Evolutionary conservation across 2,329 filamentous ascomycete genomes (phyloP), one percentile per base, ranked within the genome.

Genomic region (Fusarium scirpi): DNA sequence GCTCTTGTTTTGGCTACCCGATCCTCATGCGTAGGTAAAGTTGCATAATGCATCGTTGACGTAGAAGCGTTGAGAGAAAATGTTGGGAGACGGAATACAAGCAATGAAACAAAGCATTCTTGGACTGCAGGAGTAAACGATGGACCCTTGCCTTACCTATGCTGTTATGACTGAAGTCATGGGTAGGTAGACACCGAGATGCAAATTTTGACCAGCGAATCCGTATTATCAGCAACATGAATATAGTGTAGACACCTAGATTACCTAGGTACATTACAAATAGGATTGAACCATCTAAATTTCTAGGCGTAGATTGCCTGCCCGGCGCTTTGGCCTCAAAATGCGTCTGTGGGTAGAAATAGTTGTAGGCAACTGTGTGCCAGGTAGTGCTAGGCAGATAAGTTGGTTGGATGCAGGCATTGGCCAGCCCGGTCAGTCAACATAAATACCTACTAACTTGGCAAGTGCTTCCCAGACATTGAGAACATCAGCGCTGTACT

Each of bases 1-100:
- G 57, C 83, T 94, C 65, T 81, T 93, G 22, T 93, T 94, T 74
- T 94, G 92, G 92, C 80, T 93, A 38, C 92, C 92, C 2, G 91
- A 94, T 77, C 87, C 89, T 45, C 84, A 87, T 73, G 81, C 82
- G 10, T 88, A 80, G 77, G 67, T 58, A 51, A 22, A 29, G 12
- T 30, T 30, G 30, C 24, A 20, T 32, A 32, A 29, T n/a, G 22
- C 24, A 47, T 41, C n/a, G 5, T 27, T 18, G 27, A 38, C 43
- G 6, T 55, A 25, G 24, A 18, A 24, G 62, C 51, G 44, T 56
- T 30, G 46, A 5, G 48, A 40, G 32, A 25, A 55, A 15, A 32
- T 9, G 10, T 38, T 34, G 43, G 29, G 38, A 40, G 18, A 22
- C 40, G 27, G 29, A 43, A 48, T 15, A 22, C 32, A 29, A 46